Evolutionary conservation across 495 filamentous ascomycete genomes (phyloP), one percentile per base, ranked within the genome.

Genomic region (Friedmanniomyces simplex): DNA sequence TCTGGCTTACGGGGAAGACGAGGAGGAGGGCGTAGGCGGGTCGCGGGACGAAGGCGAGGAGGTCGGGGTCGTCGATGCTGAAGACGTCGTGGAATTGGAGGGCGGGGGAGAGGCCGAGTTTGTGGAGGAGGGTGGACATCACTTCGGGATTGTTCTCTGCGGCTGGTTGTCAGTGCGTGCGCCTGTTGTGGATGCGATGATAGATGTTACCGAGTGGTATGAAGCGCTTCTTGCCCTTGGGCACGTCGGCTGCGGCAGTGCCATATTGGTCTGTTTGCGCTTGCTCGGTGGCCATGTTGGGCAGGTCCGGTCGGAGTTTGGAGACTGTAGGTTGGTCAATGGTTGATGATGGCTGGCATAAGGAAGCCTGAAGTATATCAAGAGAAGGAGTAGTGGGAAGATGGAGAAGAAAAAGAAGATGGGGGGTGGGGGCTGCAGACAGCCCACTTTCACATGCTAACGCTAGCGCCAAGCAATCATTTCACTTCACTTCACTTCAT

Each of bases 141-240:
- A 83, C 76, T 47, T 80, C 77, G 14, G 82, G 82, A 58, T 84
- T 85, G 69, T 83, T 84, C 61, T 84, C 81, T 83, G 63, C 3
- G 3, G 4, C 4, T 32, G 28, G 3, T 10, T 32, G 28, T 32
- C 28, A 32, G 28, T 10, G 10, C 28, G 4, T 32, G 28, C 28
- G 28, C 28, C 28, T 32, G 28, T 32, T 10, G 22, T 49, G 30
- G 21, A 18, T 34, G 34, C 37, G 50, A 39, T 11, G 24, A 25
- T 26, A 45, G 10, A 45, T 25, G 26, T 3, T 50, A 74, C 72
- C 73, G 1, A 76, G 68, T 10, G 73, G 58, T 24, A 61, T 53
- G 34, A 50, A 61, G 34, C 47, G 36, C 46, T 61, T 61, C 47
- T 32, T 56, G 25, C 41, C 25, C 45, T 14, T 36, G 21, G 54